phyloP scores from a whole-genome alignment of 768 basidiomycete species.

The Hemileccinum rubropunctum region DNA sequence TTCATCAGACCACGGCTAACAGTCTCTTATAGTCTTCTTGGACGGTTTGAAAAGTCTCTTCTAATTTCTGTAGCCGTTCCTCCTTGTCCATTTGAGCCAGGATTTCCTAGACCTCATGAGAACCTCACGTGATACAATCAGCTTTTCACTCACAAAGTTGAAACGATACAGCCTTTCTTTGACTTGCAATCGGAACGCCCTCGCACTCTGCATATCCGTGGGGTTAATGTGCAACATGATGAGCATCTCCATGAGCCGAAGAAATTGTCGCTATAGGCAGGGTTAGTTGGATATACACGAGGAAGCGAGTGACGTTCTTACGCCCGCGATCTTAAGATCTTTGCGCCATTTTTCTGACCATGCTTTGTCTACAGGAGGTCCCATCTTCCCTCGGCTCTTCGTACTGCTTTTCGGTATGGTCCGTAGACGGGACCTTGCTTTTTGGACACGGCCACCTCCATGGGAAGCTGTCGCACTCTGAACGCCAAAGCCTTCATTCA shows the following conservation, averaged over 20 bases:
- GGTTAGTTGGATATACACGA: constrained; percentile 1
- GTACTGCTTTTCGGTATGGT: constrained; percentile 18
- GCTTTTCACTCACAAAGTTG: constrained; percentile 71
- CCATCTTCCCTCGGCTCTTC: constrained; percentile 55
- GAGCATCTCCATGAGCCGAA: constrained; percentile 89
- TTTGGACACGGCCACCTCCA: constrained; percentile 43
- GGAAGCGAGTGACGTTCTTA: constrained; percentile 33
- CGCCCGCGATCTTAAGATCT: constrained; percentile 87
- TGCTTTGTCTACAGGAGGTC: constrained; percentile 70
- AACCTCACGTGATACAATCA: background rate
- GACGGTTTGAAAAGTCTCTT: constrained; percentile 90
- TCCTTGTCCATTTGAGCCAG: constrained; percentile 84
- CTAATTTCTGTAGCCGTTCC: constrained; percentile 84
- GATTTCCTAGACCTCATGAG: constrained; percentile 57
- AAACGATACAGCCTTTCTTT: constrained; percentile 95
- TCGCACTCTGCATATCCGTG: constrained; percentile 49
- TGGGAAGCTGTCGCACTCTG: constrained; percentile 37
- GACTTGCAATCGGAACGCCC: constrained; percentile 82
- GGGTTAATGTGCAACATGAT: constrained; percentile 70
- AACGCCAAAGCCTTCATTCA: constrained; percentile 64
- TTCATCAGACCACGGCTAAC: constrained; percentile 46
- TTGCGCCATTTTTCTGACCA: constrained; percentile 81
- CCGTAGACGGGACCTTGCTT: constrained; percentile 40
- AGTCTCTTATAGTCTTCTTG: constrained; percentile 83
- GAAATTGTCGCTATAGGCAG: constrained; percentile 78